Conservation (phyloP, 306 rosid genomes). For the Nissolia schottii region DNA sequence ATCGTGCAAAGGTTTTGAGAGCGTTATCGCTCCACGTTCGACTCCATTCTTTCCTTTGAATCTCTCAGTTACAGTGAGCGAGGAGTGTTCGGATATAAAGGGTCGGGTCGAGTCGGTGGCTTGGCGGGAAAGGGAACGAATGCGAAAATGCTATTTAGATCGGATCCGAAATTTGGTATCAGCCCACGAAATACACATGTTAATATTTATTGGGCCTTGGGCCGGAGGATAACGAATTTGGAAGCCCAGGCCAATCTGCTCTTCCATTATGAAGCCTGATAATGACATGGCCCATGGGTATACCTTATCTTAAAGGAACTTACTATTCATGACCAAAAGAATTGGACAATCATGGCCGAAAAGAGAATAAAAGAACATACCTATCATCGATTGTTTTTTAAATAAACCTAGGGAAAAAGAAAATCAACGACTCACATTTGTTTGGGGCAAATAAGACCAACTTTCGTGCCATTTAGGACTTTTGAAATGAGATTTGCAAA, state of each 20-base stretch:
- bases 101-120: conserved; percentile 12
- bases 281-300: too few relatives aligned
- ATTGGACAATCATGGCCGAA: too few relatives aligned
- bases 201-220: not conserved
- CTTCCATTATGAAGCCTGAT: too few relatives aligned
- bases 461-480: too few relatives aligned
- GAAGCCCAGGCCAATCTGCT: not conserved
- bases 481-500: too few relatives aligned
- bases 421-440: too few relatives aligned
- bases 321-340: too few relatives aligned
- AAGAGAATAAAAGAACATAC: too few relatives aligned
- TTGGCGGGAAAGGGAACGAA: conserved; percentile 36
- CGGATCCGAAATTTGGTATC: not conserved
- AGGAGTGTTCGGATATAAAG: not conserved
- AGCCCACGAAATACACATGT: not conserved
- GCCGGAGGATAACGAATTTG: not conserved
- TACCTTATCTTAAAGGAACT: too few relatives aligned
- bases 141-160: not conserved
- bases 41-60: conserved; percentile 61
- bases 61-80: not conserved
- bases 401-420: too few relatives aligned
- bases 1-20: conserved; percentile 75
- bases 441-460: too few relatives aligned
- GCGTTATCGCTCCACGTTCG: conserved; percentile 65
- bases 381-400: too few relatives aligned